Percentiles rank a stretch among this genome's conserved stretches.
Conservation (phyloP, 495 filamentous ascomycete genomes). For the Aspergillus ellipticus region DNA sequence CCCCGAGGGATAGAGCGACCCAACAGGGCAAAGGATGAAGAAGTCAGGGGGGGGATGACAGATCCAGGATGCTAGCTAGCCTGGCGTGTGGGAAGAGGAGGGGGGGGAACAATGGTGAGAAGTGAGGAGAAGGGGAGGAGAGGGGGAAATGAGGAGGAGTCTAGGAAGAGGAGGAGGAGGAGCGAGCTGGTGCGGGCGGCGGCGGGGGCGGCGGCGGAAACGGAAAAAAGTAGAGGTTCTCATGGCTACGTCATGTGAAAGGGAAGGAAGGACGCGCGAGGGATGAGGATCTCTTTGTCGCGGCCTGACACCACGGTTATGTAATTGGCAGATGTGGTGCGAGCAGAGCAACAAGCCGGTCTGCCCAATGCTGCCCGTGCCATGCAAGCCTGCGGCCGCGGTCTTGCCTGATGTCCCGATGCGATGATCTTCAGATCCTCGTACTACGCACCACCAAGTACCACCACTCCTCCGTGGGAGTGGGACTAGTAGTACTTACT, state of each 20-base stretch:
- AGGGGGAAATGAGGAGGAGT: constrained; percentile 23
- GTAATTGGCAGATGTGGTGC: no score
- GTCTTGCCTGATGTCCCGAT: no score
- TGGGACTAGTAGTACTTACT: no score
- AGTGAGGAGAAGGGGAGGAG: not conserved
- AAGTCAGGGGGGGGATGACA: not conserved
- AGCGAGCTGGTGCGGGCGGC: no score
- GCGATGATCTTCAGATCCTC: no score
- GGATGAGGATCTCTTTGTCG: not conserved
- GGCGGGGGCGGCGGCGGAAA: not conserved
- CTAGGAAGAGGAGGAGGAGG: constrained; percentile 19
- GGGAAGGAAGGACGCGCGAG: not conserved
- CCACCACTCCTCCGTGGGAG: no score
- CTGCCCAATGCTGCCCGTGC: no score
- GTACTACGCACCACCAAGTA: no score
- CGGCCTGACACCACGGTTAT: not conserved
- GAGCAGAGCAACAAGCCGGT: no score
- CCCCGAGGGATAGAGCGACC: constrained; percentile 16
- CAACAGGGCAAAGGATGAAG: constrained; percentile 16
- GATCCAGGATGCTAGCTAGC: no score
- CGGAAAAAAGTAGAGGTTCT: constrained; percentile 15
- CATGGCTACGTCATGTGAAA: constrained; percentile 43
- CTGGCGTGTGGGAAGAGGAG: no score
- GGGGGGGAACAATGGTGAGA: constrained; percentile 7
- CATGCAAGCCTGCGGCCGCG: no score